Base-by-base conservation (phyloP, 2,329 filamentous ascomycete species). In the Aspergillus caelatus region DNA sequence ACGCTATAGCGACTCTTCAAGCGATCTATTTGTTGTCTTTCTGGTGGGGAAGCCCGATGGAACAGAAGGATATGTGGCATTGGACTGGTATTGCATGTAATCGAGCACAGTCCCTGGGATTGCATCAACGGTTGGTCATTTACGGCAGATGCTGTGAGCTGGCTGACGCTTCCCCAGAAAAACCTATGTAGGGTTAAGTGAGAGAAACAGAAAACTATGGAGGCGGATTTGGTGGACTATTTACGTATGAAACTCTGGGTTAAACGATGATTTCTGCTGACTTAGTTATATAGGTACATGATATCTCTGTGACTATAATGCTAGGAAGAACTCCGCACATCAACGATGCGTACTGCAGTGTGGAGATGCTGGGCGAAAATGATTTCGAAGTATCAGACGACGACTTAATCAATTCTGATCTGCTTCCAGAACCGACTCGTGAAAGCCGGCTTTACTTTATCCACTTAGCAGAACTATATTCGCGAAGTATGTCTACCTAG, bases 1-100 rank as follows among this genome's bases (percentile, higher is more conserved):
- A 64, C 30, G 62, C 62, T 21, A 58, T 64, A 26, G 54, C 54
- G 21, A 52, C 52, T 4, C 26, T 64, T 8, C 62, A 64, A 41
- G 58, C 58, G 16, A 16, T 58, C 11, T 61, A 39, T 23, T 36
- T 45, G 21, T 32, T 64, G 4, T 56, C 62, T 5, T 39, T 53
- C n/a, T 64, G 62, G 62, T 64, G 62, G 62, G 58, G 56, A 28
- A 58, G 36, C 19, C 62, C 62, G 1, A 53, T 56, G 34, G 53
- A 64, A 16, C 62, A 61, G n/a, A 64, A 64, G 45, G 62, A 64
- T 39, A 57, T 50, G 48, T 64, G 62, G 62, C 46, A 64, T 21
- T 64, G 62, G 62, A 39, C 45, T 7, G 58, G 62, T 23, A n/a
- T 64, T 3, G 50, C 45, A 23, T 55, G 60, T 11, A 23, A 39